Evolutionary conservation across 169 alveolate genomes (phyloP).

Genomic region (Theileria orientalis): DNA sequence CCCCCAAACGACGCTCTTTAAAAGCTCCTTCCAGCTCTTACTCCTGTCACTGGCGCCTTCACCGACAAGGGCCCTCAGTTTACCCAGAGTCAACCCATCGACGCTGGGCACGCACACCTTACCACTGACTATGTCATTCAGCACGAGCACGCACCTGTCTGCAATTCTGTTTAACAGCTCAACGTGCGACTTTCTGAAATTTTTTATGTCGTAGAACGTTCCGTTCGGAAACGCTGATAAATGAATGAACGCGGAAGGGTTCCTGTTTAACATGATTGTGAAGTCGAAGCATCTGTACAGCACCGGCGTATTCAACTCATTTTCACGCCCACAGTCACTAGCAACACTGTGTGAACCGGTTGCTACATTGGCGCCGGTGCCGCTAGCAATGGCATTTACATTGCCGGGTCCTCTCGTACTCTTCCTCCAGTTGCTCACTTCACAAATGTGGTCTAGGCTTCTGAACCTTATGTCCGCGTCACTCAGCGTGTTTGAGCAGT

Average conservation of each 20-base stretch:
- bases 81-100: not conserved
- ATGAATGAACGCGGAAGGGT: conserved; percentile 53
- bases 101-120: not conserved
- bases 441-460: conserved; percentile 48
- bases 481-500: conserved; percentile 36
- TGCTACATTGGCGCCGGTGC: no score
- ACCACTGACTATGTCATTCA: conserved; percentile 21
- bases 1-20: conserved; percentile 30
- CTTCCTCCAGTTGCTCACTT: conserved; percentile 33
- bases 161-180: conserved; percentile 35
- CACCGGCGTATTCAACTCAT: not conserved
- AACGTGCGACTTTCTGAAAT: conserved; percentile 58
- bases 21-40: not conserved
- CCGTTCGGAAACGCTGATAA: conserved; percentile 65
- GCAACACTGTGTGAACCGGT: no score
- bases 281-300: conserved; percentile 61
- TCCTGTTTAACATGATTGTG: conserved; percentile 37
- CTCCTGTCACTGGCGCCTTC: not conserved
- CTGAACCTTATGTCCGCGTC: conserved; percentile 55
- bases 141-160: conserved; percentile 1
- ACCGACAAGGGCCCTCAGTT: not conserved
- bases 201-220: conserved; percentile 64
- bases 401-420: no score
- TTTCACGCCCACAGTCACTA: no score
- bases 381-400: no score